Evolutionary conservation across 345 rosid species (phyloP).

Genomic region (Bruguiera sexangula): DNA sequence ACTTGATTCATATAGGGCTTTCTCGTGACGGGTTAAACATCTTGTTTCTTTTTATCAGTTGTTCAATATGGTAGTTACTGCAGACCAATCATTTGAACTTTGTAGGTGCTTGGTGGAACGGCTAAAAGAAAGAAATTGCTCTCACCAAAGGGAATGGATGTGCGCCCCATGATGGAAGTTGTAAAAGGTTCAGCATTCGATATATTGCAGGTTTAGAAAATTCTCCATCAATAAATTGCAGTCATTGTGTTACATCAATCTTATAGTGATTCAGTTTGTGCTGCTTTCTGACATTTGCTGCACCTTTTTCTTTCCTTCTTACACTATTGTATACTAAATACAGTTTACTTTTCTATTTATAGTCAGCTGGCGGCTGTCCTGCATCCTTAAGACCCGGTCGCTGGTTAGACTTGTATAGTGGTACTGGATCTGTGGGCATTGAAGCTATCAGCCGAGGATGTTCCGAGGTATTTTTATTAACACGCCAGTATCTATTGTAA

Average conservation of each 20-base stretch:
- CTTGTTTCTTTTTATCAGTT: too few relatives aligned
- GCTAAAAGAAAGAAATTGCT: slow-evolving; percentile 89
- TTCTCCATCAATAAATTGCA: background rate
- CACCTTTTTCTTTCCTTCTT: slow-evolving; percentile 2
- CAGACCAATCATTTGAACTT: slow-evolving; percentile 42
- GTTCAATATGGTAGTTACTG: too few relatives aligned
- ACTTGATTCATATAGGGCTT: background rate
- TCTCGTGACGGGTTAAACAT: too few relatives aligned
- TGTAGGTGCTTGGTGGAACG: slow-evolving; percentile 82
- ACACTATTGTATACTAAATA: background rate
- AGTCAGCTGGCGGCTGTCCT: slow-evolving; percentile 89
- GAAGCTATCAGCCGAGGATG: slow-evolving; percentile 86
- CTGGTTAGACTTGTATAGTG: slow-evolving; percentile 94
- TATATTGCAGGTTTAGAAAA: slow-evolving; percentile 75
- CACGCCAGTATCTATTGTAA: background rate
- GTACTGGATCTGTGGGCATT: slow-evolving; percentile 96
- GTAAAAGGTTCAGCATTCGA: slow-evolving; percentile 90
- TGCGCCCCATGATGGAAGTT: slow-evolving; percentile 97
- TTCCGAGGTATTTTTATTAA: slow-evolving; percentile 49
- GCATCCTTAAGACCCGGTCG: slow-evolving; percentile 78
- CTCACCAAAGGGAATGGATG: slow-evolving; percentile 81
- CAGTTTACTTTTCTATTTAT: background rate
- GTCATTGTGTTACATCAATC: too few relatives aligned
- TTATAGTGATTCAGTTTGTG: background rate
- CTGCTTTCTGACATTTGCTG: slow-evolving; percentile 13